Evolutionary conservation across 2,329 filamentous ascomycete genomes (phyloP).

Genomic region (Monosporascus ibericus): DNA sequence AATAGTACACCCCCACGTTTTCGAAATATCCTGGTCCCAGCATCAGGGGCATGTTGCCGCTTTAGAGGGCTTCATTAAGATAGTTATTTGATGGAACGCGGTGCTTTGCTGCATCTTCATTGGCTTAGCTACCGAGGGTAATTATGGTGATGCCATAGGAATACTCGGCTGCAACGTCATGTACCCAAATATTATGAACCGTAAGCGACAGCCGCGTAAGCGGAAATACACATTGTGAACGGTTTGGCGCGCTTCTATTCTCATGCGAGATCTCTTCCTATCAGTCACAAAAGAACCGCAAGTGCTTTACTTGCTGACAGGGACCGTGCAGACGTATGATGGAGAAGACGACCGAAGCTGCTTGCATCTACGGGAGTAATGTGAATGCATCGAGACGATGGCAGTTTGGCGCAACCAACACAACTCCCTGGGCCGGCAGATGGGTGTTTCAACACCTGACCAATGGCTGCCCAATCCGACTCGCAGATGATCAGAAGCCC

Average conservation of each 20-base stretch:
- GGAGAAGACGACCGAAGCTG: neutral
- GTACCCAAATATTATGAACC: neutral
- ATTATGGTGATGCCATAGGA: neutral
- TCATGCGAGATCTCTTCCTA: neutral
- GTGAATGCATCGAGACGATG: too few species aligned
- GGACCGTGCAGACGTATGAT: neutral
- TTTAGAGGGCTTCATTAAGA: neutral
- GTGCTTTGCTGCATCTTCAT: neutral
- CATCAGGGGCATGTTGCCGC: neutral
- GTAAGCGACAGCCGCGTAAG: neutral
- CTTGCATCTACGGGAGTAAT: too few species aligned
- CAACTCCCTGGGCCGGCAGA: neutral
- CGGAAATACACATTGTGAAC: neutral
- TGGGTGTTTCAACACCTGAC: neutral
- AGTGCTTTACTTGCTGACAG: too few species aligned
- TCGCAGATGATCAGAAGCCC: neutral
- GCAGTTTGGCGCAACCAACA: neutral
- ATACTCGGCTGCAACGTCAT: neutral
- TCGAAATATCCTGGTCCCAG: neutral
- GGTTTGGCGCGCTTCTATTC: neutral
- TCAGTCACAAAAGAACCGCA: too few species aligned
- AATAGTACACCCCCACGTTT: neutral
- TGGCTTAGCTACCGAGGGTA: neutral
- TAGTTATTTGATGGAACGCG: neutral
- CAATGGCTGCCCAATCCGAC: neutral